Evolutionary conservation across 768 basidiomycete genomes (phyloP), one percentile per base, ranked within the genome.

Genomic region (Hydnum rufescens): DNA sequence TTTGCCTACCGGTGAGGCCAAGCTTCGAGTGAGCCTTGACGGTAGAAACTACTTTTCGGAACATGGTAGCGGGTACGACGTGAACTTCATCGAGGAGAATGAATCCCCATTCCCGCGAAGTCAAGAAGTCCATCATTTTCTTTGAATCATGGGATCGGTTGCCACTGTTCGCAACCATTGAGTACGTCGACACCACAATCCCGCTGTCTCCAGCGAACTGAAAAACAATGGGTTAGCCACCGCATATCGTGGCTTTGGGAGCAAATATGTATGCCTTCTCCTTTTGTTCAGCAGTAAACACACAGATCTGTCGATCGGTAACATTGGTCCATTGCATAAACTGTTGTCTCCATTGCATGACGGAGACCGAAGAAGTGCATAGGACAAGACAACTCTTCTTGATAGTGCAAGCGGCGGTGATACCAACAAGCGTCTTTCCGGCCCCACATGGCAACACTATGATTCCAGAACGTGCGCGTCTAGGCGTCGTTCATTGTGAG

Each of bases 111-210:
- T 99, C 95, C 51, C 93, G 72, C n/a, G 88, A 90, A 28, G 88
- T 88, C 43, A 99, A 65, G 62, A 97, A 99, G 58, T 99, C 92
- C 95, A 99, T 99, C 87, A 97, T 96, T 71, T 97, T 95, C 70
- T 95, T 90, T 18, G 95, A 86, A 62, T 93, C 90, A 63, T 97
- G 89, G n/a, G 95, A 95, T 58, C 95, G 78, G 64, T 96, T 95
- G 61, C 90, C 86, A 2, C 89, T 95, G 64, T 96, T 96, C 29
- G 95, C 93, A 50, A 99, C 92, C 95, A 99, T 99, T 3, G 93
- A 96, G 64, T 99, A 99, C 6, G 95, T 97, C 30, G 93, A 97
- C 25, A 99, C 83, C 30, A 99, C 92, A 57, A 99, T 96, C 32
- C 95, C 95, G 57, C 93, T 89, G 43, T 93, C 90, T 22, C 92